Evolutionary conservation across 192 early-diverging fungal genomes (phyloP).

Genomic region (Jimgerdemannia lactiflua): DNA sequence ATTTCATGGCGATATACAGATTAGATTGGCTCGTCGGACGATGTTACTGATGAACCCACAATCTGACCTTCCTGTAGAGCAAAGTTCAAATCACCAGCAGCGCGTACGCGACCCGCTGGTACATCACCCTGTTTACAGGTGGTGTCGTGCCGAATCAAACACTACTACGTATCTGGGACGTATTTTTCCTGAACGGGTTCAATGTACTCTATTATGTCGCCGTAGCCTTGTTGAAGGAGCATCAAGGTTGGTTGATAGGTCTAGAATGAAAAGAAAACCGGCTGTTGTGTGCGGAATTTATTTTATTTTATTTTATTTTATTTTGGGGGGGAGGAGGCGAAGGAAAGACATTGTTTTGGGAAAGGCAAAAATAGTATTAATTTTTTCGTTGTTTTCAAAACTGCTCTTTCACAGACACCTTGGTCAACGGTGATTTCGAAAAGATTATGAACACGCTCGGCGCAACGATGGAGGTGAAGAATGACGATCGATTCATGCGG

Average conservation of each 20-base stretch:
- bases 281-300: not conserved
- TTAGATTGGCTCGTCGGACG: not conserved
- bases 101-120: conserved; percentile 57
- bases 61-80: conserved; percentile 15
- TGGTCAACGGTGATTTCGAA: conserved; percentile 47
- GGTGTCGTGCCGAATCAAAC: conserved; percentile 49
- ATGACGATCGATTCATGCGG: conserved; percentile 42
- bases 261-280: not conserved
- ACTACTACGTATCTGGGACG: conserved; percentile 54
- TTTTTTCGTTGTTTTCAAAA: not conserved
- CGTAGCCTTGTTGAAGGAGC: conserved; percentile 38
- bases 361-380: not conserved
- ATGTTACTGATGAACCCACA: not conserved
- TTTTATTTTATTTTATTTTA: conserved; percentile 1
- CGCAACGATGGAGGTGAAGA: conserved; percentile 43
- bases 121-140: conserved; percentile 55
- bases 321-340: not conserved
- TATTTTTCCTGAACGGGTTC: conserved; percentile 46
- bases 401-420: conserved; percentile 15
- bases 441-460: conserved; percentile 40
- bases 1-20: not conserved
- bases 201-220: conserved; percentile 53
- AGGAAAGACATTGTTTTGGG: not conserved
- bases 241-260: conserved; percentile 36
- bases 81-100: conserved; percentile 41